phyloP scores from a whole-genome alignment of 306 rosid species.

The Sicyos edulis region DNA sequence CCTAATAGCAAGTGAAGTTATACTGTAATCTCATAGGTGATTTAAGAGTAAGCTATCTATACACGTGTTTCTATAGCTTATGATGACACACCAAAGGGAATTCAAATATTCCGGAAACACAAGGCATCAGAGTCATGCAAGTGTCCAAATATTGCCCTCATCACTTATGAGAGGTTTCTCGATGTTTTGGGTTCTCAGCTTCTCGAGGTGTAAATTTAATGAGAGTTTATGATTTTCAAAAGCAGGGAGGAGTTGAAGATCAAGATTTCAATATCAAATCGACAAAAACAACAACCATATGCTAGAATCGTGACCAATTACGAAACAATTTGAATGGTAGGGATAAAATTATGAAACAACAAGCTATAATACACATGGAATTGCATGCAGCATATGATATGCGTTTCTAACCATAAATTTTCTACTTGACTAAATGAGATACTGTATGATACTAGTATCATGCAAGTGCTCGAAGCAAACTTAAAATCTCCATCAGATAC shows the following conservation, averaged over 20 bases:
- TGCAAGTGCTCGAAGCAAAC: not conserved
- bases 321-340: not conserved
- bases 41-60: not conserved
- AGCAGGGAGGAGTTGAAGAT: not conserved
- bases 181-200: not conserved
- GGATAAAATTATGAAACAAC: not conserved
- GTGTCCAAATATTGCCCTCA: too few relatives aligned
- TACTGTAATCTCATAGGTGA: too few relatives aligned
- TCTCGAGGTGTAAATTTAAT: not conserved
- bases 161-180: conserved; percentile 9
- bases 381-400: not conserved
- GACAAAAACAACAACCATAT: conserved; percentile 2
- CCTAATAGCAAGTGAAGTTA: not conserved
- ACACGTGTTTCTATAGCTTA: not conserved
- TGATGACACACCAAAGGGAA: not conserved
- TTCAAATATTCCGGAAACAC: not conserved
- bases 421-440: conserved; percentile 4
- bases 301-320: not conserved
- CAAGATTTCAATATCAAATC: not conserved
- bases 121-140: too few relatives aligned
- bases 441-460: not conserved
- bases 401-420: not conserved
- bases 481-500: not conserved
- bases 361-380: not conserved
- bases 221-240: not conserved